phyloP scores from a whole-genome alignment of 768 basidiomycete genomes.

The Boletus coccyginus region DNA sequence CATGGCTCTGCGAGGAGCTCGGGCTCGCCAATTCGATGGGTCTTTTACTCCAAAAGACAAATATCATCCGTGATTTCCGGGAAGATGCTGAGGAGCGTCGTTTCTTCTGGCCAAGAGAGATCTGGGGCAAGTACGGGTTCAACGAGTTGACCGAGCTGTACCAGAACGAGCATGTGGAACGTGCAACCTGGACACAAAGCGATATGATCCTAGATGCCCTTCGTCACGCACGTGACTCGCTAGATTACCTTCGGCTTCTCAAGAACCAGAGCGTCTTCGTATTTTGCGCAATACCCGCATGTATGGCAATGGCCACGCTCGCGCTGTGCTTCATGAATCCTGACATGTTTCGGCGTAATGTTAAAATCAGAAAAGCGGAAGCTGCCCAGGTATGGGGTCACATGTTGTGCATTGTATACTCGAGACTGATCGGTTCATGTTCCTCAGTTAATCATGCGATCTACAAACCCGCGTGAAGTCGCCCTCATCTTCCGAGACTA shows the following conservation, averaged over 20 bases:
- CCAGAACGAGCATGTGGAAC: conserved; percentile 51
- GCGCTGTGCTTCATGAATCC: conserved; percentile 93
- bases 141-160: conserved; percentile 67
- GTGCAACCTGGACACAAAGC: conserved; percentile 78
- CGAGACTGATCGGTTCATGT: not conserved
- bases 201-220: conserved; percentile 90
- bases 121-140: conserved; percentile 83
- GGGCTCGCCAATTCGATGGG: conserved; percentile 94
- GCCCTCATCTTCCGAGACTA: conserved; percentile 84
- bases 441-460: conserved; percentile 81
- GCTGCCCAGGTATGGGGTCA: conserved; percentile 66
- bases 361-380: conserved; percentile 93
- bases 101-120: conserved; percentile 93
- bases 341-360: conserved; percentile 77
- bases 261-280: conserved; percentile 93
- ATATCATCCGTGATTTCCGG: conserved; percentile 93
- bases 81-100: conserved; percentile 86
- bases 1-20: conserved; percentile 74
- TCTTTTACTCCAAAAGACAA: conserved; percentile 95
- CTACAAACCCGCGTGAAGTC: conserved; percentile 91
- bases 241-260: conserved; percentile 87
- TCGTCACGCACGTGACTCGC: conserved; percentile 75
- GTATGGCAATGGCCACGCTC: conserved; percentile 95
- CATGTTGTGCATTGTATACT: not conserved
- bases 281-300: conserved; percentile 91